A percentile compares a stretch with the other conserved stretches of the same genome.
Conservation (phyloP, 2,329 filamentous ascomycete species). For the Fusarium sulawesiense region DNA sequence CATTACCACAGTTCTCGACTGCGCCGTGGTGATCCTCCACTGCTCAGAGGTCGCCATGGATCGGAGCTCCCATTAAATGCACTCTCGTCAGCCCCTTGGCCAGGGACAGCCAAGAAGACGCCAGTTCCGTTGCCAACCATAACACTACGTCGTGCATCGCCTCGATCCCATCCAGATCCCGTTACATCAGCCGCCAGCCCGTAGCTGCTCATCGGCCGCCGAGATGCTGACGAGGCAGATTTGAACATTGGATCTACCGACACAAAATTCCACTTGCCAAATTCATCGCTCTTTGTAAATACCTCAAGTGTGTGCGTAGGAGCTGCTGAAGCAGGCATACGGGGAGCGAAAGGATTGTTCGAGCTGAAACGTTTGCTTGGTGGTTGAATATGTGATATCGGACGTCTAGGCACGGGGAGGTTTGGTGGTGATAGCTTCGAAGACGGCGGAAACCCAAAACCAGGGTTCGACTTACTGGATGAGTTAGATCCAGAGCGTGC, state of each 20-base stretch:
- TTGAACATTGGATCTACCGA: constrained; percentile 55
- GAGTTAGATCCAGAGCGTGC: constrained; percentile 50
- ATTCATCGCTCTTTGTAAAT: constrained; percentile 69
- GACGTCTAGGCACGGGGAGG: constrained; percentile 45
- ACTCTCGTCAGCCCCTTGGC: constrained; percentile 27
- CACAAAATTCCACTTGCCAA: constrained; percentile 69
- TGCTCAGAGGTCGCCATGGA: constrained; percentile 53
- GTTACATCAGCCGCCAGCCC: constrained; percentile 66
- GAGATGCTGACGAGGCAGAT: constrained; percentile 42
- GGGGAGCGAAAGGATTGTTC: constrained; percentile 67
- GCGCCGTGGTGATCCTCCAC: constrained; percentile 50
- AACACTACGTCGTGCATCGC: constrained; percentile 65
- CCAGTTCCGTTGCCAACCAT: constrained; percentile 64
- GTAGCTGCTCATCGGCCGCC: constrained; percentile 66
- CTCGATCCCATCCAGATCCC: constrained; percentile 61
- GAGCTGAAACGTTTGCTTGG: constrained; percentile 64
- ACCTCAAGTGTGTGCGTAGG: constrained; percentile 68
- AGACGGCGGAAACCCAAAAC: constrained; percentile 42
- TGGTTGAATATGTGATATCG: constrained; percentile 46
- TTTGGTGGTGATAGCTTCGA: constrained; percentile 40
- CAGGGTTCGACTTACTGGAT: constrained; percentile 42
- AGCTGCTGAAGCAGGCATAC: constrained; percentile 48
- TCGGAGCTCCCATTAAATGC: constrained; percentile 39
- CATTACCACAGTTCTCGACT: constrained; percentile 44
- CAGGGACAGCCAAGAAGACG: constrained; percentile 65